These are phyloP conservation scores for Anisodus tanguticus DNA, from an alignment of 257 asterid species.

Conservation along the genomic window DNA sequence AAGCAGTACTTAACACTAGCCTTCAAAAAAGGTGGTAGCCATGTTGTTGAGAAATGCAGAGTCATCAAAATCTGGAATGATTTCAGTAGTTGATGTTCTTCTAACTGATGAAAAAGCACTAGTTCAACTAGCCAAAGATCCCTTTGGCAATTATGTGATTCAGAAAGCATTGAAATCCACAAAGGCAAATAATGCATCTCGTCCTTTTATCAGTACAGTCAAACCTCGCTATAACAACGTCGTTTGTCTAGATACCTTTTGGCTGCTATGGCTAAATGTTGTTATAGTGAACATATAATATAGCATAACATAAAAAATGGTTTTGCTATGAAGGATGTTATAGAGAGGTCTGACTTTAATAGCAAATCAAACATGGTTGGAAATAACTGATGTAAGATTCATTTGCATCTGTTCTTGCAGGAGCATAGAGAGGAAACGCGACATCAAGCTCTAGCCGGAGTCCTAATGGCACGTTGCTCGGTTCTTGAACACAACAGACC, in stretches of 20 bases:
- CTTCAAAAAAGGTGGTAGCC: conserved; percentile 13
- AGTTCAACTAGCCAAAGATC: background rate
- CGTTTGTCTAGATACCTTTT: background rate
- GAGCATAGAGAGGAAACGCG: background rate
- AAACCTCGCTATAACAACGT: too few relatives aligned
- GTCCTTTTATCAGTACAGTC: too few relatives aligned
- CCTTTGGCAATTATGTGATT: conserved; percentile 27
- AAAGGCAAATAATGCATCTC: background rate
- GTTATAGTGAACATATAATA: background rate
- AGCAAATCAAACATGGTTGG: background rate
- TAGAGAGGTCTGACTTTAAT: background rate
- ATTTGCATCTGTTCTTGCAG: background rate
- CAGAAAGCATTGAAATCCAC: conserved; percentile 24
- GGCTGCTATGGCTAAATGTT: background rate
- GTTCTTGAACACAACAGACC: background rate
- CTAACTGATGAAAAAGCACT: background rate
- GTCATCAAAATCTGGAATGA: background rate
- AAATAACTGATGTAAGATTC: background rate
- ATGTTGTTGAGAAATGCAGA: conserved; percentile 20
- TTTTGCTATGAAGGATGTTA: background rate
- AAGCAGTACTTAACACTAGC: background rate
- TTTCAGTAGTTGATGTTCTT: conserved; percentile 10
- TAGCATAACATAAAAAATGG: background rate
- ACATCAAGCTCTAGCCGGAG: background rate
- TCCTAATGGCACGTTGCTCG: background rate